These are phyloP conservation scores for Eryngium alpinum DNA, from an alignment of 140 eudicot species.

Conservation along the genomic window DNA sequence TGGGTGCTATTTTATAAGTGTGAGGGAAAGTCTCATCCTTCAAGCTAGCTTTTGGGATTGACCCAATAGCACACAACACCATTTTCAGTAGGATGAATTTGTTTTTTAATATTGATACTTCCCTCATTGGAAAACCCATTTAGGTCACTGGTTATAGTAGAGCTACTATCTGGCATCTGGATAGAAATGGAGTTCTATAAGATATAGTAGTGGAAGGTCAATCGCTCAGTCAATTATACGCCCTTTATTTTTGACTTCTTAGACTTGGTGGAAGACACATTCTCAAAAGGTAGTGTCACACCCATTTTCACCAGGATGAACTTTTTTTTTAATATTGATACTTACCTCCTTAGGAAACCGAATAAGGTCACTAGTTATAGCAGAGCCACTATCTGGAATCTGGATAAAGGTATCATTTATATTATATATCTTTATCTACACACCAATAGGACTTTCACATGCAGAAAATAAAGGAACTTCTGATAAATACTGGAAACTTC, in stretches of 20 bases:
- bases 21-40: too few species aligned
- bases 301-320: constrained; percentile 40
- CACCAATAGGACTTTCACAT: constrained; percentile 28
- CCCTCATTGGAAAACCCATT: constrained; percentile 35
- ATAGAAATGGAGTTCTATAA: too few species aligned
- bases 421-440: constrained; percentile 34
- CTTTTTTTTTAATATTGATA: constrained; percentile 54
- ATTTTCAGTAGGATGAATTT: constrained; percentile 38
- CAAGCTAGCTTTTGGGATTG: too few species aligned
- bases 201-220: too few species aligned
- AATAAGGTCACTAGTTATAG: constrained; percentile 25
- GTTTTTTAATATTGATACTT: constrained; percentile 50
- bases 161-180: constrained; percentile 30
- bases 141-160: constrained; percentile 23
- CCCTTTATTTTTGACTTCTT: constrained; percentile 85
- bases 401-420: constrained; percentile 30
- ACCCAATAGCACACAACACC: too few species aligned
- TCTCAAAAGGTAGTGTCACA: constrained; percentile 35
- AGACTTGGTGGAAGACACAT: constrained; percentile 56
- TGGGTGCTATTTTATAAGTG: too few species aligned
- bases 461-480: constrained; percentile 35
- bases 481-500: constrained; percentile 47
- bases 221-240: constrained; percentile 79
- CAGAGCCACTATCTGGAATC: constrained; percentile 26
- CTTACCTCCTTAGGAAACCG: constrained; percentile 36